Evolutionary conservation across 2,329 filamentous ascomycete genomes (phyloP), one percentile per base, ranked within the genome.

Genomic region (Aspergillus ochraceus): DNA sequence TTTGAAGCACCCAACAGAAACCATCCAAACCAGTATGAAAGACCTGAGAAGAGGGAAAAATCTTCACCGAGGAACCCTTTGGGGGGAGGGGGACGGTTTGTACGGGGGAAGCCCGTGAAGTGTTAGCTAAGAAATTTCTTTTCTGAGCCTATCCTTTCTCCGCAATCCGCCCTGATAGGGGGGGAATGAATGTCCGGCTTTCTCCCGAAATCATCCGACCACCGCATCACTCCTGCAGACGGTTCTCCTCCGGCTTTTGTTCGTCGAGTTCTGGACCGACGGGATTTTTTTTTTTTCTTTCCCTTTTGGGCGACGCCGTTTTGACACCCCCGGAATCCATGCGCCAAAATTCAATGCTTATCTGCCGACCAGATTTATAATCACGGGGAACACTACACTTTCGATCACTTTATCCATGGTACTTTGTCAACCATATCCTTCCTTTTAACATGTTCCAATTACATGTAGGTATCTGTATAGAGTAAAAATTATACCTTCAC

Each of bases 21-120:
- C 39, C 39, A 19, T 42, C 39, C 39, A 42, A 42, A 42, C 12
- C n/a, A 42, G n/a, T 42, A 42, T 19, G 39, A 17, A 11, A 42
- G 24, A 24, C 24, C 24, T 32, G 30, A 32, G 30, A 32, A 22
- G 45, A 24, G 49, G 39, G 50, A 55, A 57, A 53, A 42, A 57
- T 24, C 45, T 47, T 68, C 66, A 67, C 66, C 66, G 66, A 66
- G 60, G 60, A 55, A 62, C 64, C 55, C 58, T 61, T 66, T 67
- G 32, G 63, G 57, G 52, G 46, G 39, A 46, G 52, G 26, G 26
- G 26, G 26, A 29, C 26, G 26, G 26, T 29, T 29, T 29, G 6
- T 22, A 52, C 36, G 30, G 56, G 51, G 45, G 17, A 49, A 56
- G 29, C 19, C 49, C 17, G 17, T n/a, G 39, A 42, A 19, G 12